Conservation (phyloP, 805 yeast genomes). For the Millerozyma miso region DNA sequence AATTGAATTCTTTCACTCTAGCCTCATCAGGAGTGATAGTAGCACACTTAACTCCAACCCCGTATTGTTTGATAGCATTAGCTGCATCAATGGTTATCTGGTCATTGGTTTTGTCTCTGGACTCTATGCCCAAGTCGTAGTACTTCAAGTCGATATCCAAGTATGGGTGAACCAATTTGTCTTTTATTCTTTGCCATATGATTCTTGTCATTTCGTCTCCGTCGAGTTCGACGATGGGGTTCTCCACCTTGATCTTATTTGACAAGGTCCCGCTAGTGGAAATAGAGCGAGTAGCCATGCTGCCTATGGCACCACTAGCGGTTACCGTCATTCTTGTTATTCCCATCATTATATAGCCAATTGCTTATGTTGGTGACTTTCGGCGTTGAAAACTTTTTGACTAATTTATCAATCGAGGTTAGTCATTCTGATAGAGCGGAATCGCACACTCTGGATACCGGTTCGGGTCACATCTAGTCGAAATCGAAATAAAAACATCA, state of each 20-base stretch:
- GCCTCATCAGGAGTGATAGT: constrained; percentile 83
- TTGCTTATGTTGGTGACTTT: not conserved
- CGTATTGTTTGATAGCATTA: constrained; percentile 65
- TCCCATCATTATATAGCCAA: not conserved
- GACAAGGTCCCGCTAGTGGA: constrained; percentile 6
- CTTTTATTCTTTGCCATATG: constrained; percentile 74
- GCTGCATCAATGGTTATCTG: constrained; percentile 77
- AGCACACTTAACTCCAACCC: constrained; percentile 82
- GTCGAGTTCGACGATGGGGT: constrained; percentile 74
- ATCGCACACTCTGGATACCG: not conserved
- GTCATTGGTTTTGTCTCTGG: constrained; percentile 69
- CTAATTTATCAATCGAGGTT: not conserved
- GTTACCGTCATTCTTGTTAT: constrained; percentile 3
- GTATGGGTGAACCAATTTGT: constrained; percentile 62
- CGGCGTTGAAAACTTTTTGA: not conserved
- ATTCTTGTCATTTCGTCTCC: constrained; percentile 88
- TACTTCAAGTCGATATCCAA: constrained; percentile 71
- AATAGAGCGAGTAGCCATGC: constrained; percentile 9
- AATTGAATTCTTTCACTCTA: constrained; percentile 67
- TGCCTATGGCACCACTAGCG: constrained; percentile 1
- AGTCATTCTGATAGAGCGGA: not conserved
- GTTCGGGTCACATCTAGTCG: constrained; percentile 2
- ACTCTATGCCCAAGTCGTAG: constrained; percentile 66
- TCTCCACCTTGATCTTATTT: constrained; percentile 61
- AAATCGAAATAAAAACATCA: constrained; percentile 1